Base-by-base conservation (phyloP, 2,329 filamentous ascomycete genomes). In the Thelonectria blattea region DNA sequence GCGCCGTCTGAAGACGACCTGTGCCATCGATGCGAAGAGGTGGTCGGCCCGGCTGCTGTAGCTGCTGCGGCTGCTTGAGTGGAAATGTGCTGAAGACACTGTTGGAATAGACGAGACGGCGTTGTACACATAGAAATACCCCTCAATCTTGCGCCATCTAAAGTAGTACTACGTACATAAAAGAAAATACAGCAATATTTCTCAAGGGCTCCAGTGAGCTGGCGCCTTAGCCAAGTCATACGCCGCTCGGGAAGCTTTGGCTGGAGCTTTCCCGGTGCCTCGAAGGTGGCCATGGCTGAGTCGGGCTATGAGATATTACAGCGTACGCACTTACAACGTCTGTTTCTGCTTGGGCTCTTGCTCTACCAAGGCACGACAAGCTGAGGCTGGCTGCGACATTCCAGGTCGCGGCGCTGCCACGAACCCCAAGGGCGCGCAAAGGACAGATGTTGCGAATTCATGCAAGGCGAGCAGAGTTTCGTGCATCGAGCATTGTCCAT, bases 11-110 rank as follows among this genome's bases (percentile, higher is more conserved):
- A 89, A 67, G 86, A 90, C 17, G 75, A 79, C 41, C 78, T 96
- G 17, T 98, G 94, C 75, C 77, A 75, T 50, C 81, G 92, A 71
- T 98, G 94, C 74, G 86, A 88, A 30, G 83, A 86, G 12, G 85
- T 89, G 37, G 83, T 94, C 39, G 58, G 64, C 41, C 60, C 60
- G 52, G 46, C 61, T 22, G 46, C 46, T 30, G 42, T 56, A 30
- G 30, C 22, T 27, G 32, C 39, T 27, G 30, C 27, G 8, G 27
- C 27, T 30, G 27, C 27, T 30, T 30, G 8, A 30, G 8, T 30
- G 27, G 22, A 24, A 24, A 24, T 24, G 22, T 24, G 22, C 3
- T 24, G 22, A 24, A 24, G 22, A 24, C 22, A 24, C 27, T 30
- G 12, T 45, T 32, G n/a, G 14, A 15, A 20, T 27, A 22, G 50